A percentile compares a stretch with the other conserved stretches of the same genome.
phyloP scores from a whole-genome alignment of 805 yeast genomes.

The Schwanniomyces occidentalis region DNA sequence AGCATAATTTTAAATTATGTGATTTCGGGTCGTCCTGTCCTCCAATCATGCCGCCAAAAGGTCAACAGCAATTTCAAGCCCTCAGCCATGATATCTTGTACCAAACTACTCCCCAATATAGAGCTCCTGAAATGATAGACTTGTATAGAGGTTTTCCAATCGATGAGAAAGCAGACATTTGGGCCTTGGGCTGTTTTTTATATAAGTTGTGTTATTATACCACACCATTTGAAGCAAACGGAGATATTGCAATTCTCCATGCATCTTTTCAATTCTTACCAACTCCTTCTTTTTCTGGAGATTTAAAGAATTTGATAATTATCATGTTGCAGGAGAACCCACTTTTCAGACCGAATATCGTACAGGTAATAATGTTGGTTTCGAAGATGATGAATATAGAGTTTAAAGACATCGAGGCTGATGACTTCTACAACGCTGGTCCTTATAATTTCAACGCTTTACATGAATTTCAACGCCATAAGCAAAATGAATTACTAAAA shows the following conservation, averaged over 20 bases:
- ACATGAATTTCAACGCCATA: constrained; percentile 47
- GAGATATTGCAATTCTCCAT: constrained; percentile 82
- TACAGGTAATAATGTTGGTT: constrained; percentile 72
- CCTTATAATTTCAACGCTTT: constrained; percentile 58
- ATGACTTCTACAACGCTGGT: constrained; percentile 52
- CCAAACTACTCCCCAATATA: constrained; percentile 94
- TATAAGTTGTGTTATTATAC: constrained; percentile 90
- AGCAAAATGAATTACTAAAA: constrained; percentile 31
- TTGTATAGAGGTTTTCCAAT: constrained; percentile 78
- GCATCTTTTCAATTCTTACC: constrained; percentile 78
- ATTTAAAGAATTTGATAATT: constrained; percentile 71
- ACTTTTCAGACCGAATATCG: constrained; percentile 77
- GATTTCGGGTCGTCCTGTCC: constrained; percentile 91
- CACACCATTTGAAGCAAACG: constrained; percentile 91
- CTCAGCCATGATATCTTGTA: constrained; percentile 81
- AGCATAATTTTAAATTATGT: constrained; percentile 74
- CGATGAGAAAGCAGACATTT: constrained; percentile 89
- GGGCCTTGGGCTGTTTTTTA: constrained; percentile 94
- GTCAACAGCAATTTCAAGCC: constrained; percentile 69
- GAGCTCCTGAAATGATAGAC: constrained; percentile 96
- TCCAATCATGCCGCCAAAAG: constrained; percentile 69
- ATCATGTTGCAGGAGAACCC: constrained; percentile 86
- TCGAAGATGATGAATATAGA: constrained; percentile 47
- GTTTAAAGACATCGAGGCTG: constrained; percentile 28
- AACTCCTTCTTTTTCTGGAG: constrained; percentile 66